These are phyloP conservation scores for Pichia thaimueangensis DNA, from an alignment of 805 yeast genomes.

Conservation along the genomic window DNA sequence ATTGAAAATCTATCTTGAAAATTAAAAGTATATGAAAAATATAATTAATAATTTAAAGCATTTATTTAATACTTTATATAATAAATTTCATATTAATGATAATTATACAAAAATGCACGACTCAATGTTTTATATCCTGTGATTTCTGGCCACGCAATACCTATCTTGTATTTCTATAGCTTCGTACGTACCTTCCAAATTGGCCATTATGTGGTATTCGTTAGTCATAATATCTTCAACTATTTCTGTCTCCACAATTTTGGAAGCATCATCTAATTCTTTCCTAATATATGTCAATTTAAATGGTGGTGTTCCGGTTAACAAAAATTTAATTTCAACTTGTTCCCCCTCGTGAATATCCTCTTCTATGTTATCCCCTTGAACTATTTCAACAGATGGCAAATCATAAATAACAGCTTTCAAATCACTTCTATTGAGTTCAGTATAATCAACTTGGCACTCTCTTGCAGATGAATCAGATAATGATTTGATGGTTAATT, in stretches of 20 bases:
- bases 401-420: slow-evolving; percentile 37
- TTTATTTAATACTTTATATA: too few relatives aligned
- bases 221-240: slow-evolving; percentile 64
- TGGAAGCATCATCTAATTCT: slow-evolving; percentile 28
- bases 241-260: slow-evolving; percentile 45
- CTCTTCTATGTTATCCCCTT: slow-evolving; percentile 68
- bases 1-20: too few relatives aligned
- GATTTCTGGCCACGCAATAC: slow-evolving; percentile 48
- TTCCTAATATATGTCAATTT: slow-evolving; percentile 77
- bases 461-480: slow-evolving; percentile 67
- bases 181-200: slow-evolving; percentile 89
- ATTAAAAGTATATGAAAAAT: too few relatives aligned
- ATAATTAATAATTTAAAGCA: too few relatives aligned
- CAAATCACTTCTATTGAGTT: slow-evolving; percentile 23
- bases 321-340: slow-evolving; percentile 76
- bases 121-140: slow-evolving; percentile 4
- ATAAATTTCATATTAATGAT: too few relatives aligned
- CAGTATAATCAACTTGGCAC: slow-evolving; percentile 59
- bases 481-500: slow-evolving; percentile 55
- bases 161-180: slow-evolving; percentile 87
- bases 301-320: slow-evolving; percentile 90
- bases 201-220: slow-evolving; percentile 67
- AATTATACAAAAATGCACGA: too few relatives aligned
- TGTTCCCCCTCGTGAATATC: slow-evolving; percentile 94
- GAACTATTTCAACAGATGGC: slow-evolving; percentile 75